These are phyloP conservation scores for Solanum phureja DNA, from an alignment of 257 asterid genomes.

Conservation along the genomic window DNA sequence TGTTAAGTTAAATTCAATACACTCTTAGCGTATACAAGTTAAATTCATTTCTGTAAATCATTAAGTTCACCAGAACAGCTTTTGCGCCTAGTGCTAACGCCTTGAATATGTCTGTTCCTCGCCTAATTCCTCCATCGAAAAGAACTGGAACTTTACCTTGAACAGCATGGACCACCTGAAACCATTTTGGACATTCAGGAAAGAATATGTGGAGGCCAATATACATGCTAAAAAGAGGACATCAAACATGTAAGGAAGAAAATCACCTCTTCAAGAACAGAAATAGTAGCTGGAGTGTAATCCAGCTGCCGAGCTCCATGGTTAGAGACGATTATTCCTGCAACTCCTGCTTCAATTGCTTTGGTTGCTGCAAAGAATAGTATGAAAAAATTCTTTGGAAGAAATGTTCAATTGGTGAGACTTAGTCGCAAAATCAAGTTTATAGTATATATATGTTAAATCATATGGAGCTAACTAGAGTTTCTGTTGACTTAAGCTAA, in stretches of 20 bases:
- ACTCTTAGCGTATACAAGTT: background rate
- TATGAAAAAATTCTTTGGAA: background rate
- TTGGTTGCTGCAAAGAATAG: slow-evolving; percentile 28
- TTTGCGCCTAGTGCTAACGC: slow-evolving; percentile 66
- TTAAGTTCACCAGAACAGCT: slow-evolving; percentile 41
- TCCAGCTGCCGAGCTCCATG: slow-evolving; percentile 68
- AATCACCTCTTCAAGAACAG: slow-evolving; percentile 52
- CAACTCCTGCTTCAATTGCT: slow-evolving; percentile 53
- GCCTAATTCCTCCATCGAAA: slow-evolving; percentile 63
- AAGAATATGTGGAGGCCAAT: background rate
- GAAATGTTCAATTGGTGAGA: background rate
- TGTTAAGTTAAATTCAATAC: too few species aligned
- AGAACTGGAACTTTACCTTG: slow-evolving; percentile 49
- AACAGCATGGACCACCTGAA: slow-evolving; percentile 48
- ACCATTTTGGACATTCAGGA: background rate
- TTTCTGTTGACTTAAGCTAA: background rate
- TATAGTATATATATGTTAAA: background rate
- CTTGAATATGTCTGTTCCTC: slow-evolving; percentile 65
- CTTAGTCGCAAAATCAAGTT: background rate
- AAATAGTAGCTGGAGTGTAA: slow-evolving; percentile 45
- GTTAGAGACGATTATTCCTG: slow-evolving; percentile 52
- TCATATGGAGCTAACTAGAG: background rate
- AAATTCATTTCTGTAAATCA: background rate
- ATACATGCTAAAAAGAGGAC: background rate
- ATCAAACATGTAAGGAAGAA: background rate